Percentiles rank a stretch among this genome's conserved stretches.
These are phyloP conservation scores for Metschnikowia vanudenii DNA, from an alignment of 805 yeast genomes.

Conservation along the genomic window DNA sequence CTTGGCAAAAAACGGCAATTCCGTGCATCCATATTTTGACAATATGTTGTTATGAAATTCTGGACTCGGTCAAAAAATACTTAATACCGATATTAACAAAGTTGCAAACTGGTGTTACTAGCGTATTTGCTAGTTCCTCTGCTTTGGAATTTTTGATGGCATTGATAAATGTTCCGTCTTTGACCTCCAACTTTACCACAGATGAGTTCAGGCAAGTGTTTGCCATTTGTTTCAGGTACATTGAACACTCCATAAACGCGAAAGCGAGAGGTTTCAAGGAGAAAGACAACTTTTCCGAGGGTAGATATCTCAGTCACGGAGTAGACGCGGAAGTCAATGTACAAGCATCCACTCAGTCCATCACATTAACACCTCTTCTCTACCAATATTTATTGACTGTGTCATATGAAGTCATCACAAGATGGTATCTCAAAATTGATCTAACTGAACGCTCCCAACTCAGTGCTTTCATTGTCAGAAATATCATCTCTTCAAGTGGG, in stretches of 20 bases:
- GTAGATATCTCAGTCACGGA: constrained; percentile 28
- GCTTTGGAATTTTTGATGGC: constrained; percentile 72
- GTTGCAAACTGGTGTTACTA: constrained; percentile 72
- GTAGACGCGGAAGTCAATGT: constrained; percentile 52
- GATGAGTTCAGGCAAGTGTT: constrained; percentile 80
- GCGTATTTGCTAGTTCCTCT: constrained; percentile 65
- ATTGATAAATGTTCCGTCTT: constrained; percentile 60
- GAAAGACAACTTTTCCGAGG: not conserved
- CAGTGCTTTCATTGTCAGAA: constrained; percentile 61
- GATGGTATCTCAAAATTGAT: constrained; percentile 69
- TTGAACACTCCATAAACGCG: constrained; percentile 64
- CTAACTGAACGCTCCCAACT: constrained; percentile 56
- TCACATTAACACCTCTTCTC: constrained; percentile 48
- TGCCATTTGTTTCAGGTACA: constrained; percentile 78
- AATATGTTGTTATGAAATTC: constrained; percentile 78
- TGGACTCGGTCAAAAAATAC: constrained; percentile 66
- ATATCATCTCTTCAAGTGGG: constrained; percentile 40
- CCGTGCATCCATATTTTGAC: constrained; percentile 76
- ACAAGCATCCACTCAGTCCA: constrained; percentile 50
- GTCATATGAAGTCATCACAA: constrained; percentile 65
- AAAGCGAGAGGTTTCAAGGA: constrained; percentile 24
- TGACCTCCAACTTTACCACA: constrained; percentile 68
- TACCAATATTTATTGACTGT: constrained; percentile 60
- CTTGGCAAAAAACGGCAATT: constrained; percentile 77
- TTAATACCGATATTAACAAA: constrained; percentile 67